phyloP scores from a whole-genome alignment of 305 asterid genomes.

The Fraxinus floribunda region DNA sequence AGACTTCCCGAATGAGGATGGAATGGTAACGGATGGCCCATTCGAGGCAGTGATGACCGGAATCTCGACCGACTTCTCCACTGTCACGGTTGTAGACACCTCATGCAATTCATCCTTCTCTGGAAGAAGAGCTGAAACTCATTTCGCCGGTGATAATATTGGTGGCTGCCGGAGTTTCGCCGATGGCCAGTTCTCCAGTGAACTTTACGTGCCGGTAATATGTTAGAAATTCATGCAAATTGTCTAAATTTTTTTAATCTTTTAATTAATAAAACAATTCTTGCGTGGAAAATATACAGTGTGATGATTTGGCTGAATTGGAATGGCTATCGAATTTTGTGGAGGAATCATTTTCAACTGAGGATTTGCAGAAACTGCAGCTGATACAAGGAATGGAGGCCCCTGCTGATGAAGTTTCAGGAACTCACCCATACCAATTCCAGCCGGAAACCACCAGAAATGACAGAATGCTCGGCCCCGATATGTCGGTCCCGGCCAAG shows the following conservation, averaged over 20 bases:
- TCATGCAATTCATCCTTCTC: conserved; percentile 61
- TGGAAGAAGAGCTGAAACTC: conserved; percentile 27
- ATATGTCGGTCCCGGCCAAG: conserved; percentile 68
- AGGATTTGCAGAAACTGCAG: conserved; percentile 62
- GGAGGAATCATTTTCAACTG: conserved; percentile 74
- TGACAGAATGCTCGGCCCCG: conserved; percentile 35
- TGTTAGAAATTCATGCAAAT: conserved; percentile 14
- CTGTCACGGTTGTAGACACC: conserved; percentile 34
- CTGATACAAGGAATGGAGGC: conserved; percentile 54
- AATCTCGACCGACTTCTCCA: conserved; percentile 38
- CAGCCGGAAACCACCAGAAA: conserved; percentile 43
- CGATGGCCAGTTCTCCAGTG: conserved; percentile 53
- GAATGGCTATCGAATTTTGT: conserved; percentile 81
- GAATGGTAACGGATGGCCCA: conserved; percentile 22
- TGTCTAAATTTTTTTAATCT: background rate
- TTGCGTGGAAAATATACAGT: conserved; percentile 34
- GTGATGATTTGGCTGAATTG: conserved; percentile 75
- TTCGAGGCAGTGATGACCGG: conserved; percentile 24
- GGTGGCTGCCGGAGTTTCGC: conserved; percentile 38
- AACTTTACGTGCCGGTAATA: conserved; percentile 64
- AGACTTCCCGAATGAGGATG: conserved; percentile 71
- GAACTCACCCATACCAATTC: conserved; percentile 37
- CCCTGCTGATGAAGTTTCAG: conserved; percentile 33
- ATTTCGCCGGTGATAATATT: conserved; percentile 29
- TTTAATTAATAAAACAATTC: background rate